Evolutionary conservation across 805 yeast genomes (phyloP), one percentile per base, ranked within the genome.

Genomic region (Kockiozyma suomiensis): DNA sequence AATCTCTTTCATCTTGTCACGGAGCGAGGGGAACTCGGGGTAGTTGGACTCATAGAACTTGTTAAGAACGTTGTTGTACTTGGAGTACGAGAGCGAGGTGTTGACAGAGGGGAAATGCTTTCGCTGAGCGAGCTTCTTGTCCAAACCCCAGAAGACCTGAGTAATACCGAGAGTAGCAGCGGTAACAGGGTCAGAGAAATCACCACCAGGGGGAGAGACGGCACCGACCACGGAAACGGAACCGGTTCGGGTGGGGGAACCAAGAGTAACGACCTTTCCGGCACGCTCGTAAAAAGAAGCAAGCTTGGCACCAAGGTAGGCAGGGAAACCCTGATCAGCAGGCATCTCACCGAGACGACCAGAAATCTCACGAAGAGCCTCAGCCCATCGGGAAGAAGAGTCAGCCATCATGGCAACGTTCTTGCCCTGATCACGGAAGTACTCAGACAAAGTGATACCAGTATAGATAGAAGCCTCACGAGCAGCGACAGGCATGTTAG

Each of bases 321-420:
- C 99, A 64, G 99, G 99, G 94, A 92, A 94, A 82, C 99, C 99
- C 82, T 96, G 99, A 79, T 94, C 99, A 64, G 99, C 99, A 75
- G 99, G 99, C 99, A 94, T 94, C 82, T 94, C 99, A 79, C 99
- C 99, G 76, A 94, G 82, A 84, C 99, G 96, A 84, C 99, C 99
- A 54, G 98, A 92, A 76, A 94, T 88, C 84, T 94, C 99, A 87
- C 99, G 92, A 75, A 94, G 83, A 64, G 99, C 99, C 82, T 94
- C 99, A 47, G 99, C 99, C 99, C 99, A 94, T 83, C 99, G 92
- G 33, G 97, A 92, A 35, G 98, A 93, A 4, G 99, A 94, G 77
- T 94, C 99, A 62, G 99, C 99, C 87, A 94, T 94, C 98, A 94
- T 94, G 35, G 98, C 85, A 66, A 94, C 99, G 74, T 94, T 82